Conservation (phyloP, 305 asterid genomes). For the Lippia alba region DNA sequence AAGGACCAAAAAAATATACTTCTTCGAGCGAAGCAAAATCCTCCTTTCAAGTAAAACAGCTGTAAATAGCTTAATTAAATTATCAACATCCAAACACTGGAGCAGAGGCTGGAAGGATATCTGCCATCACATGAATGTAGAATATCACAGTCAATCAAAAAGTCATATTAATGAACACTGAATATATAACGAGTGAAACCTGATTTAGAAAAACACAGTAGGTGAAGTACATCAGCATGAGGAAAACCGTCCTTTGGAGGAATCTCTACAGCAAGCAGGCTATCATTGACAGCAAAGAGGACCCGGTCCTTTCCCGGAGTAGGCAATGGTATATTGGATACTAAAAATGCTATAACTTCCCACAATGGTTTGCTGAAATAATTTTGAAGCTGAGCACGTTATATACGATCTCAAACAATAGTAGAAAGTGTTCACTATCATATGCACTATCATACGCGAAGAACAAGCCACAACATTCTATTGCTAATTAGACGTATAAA, state of each 20-base stretch:
- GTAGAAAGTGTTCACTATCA: not conserved
- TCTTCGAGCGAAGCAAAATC: constrained; percentile 91
- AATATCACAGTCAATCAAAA: constrained; percentile 28
- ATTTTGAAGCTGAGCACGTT: constrained; percentile 40
- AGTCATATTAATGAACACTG: constrained; percentile 23
- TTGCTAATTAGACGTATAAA: constrained; percentile 13
- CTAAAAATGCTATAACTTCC: constrained; percentile 80
- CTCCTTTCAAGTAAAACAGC: constrained; percentile 96
- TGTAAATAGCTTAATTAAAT: constrained; percentile 84
- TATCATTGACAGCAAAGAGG: constrained; percentile 79
- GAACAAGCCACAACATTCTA: constrained; percentile 1
- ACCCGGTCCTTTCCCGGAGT: constrained; percentile 91
- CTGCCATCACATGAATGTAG: constrained; percentile 55
- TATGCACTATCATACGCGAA: not conserved
- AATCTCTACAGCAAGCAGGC: constrained; percentile 88
- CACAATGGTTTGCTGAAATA: constrained; percentile 94
- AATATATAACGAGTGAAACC: constrained; percentile 4
- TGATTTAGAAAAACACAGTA: constrained; percentile 25
- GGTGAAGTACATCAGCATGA: constrained; percentile 87
- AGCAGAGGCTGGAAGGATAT: constrained; percentile 95
- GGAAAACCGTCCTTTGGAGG: constrained; percentile 97
- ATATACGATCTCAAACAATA: constrained; percentile 25
- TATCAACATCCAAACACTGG: constrained; percentile 98
- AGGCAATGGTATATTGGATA: constrained; percentile 91
- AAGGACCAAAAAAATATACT: constrained; percentile 53